Evolutionary conservation across 495 filamentous ascomycete species (phyloP).

Genomic region (Talaromyces proteolyticus): DNA sequence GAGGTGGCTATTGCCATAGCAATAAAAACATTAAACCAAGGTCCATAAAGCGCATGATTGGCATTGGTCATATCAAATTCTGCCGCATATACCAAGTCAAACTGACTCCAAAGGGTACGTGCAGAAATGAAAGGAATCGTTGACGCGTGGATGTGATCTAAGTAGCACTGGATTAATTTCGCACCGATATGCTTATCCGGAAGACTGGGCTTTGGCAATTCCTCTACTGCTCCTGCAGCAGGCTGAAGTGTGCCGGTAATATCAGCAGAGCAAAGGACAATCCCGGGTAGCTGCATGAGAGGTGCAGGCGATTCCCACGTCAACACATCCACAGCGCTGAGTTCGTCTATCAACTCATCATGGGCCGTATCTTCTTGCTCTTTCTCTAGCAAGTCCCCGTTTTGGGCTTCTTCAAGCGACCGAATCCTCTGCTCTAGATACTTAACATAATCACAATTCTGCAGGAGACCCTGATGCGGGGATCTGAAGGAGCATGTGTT

Average conservation of each 20-base stretch:
- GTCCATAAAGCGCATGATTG: too few relatives aligned
- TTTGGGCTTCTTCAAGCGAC: background rate
- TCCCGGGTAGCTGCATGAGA: too few relatives aligned
- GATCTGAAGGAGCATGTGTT: background rate
- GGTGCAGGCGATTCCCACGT: too few relatives aligned
- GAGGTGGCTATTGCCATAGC: background rate
- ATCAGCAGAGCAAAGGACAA: too few relatives aligned
- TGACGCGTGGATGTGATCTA: background rate
- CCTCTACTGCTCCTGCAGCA: too few relatives aligned
- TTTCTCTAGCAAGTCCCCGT: background rate
- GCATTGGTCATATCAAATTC: too few relatives aligned
- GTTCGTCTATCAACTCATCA: background rate
- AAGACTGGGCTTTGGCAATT: too few relatives aligned
- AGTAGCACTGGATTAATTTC: background rate
- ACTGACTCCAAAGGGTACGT: background rate
- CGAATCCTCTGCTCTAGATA: background rate
- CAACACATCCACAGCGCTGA: too few relatives aligned
- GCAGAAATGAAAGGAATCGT: background rate
- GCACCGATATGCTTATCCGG: background rate
- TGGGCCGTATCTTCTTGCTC: background rate
- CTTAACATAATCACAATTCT: background rate
- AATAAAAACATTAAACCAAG: background rate
- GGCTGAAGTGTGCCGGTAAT: too few relatives aligned
- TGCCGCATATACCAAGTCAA: background rate
- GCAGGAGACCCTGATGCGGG: background rate